Conservation (phyloP, 768 basidiomycete genomes). For the Phaffia australis region DNA sequence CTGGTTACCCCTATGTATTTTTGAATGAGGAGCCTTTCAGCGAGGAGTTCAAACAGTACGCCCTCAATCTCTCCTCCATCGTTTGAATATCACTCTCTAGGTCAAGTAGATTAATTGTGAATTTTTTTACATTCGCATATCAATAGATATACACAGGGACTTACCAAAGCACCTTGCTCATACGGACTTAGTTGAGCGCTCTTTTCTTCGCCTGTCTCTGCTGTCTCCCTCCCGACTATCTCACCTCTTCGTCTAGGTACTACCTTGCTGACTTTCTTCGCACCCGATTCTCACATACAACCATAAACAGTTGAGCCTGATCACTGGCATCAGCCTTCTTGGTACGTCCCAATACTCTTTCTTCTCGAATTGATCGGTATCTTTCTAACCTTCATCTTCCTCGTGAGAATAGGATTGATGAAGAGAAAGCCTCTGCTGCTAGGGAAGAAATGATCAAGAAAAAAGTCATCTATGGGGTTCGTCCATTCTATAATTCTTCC, state of each 20-base stretch:
- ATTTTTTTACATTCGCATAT: slow-evolving; percentile 29
- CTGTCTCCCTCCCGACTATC: no score
- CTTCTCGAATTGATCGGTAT: not conserved
- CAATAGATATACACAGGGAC: slow-evolving; percentile 39
- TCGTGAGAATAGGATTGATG: slow-evolving; percentile 50
- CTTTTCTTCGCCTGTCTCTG: no score
- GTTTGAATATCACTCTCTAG: no score
- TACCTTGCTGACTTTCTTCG: no score
- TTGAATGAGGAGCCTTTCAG: slow-evolving; percentile 71
- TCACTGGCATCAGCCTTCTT: slow-evolving; percentile 66
- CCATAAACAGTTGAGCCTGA: slow-evolving; percentile 42
- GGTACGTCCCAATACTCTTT: slow-evolving; percentile 28
- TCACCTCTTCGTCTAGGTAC: no score
- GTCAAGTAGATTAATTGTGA: not conserved
- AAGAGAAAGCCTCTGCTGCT: slow-evolving; percentile 50
- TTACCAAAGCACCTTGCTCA: slow-evolving; percentile 55
- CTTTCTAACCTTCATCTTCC: not conserved
- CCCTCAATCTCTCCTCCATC: slow-evolving; percentile 6
- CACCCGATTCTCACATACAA: no score
- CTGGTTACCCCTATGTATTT: slow-evolving; percentile 68
- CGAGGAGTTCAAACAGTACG: slow-evolving; percentile 57
- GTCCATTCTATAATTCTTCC: not conserved
- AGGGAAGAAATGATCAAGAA: slow-evolving; percentile 54
- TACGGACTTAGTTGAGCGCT: slow-evolving; percentile 43
- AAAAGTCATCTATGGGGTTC: slow-evolving; percentile 42